These are phyloP conservation scores for Trichoderma orchidacearum DNA, from an alignment of 495 filamentous ascomycete genomes.

Conservation along the genomic window DNA sequence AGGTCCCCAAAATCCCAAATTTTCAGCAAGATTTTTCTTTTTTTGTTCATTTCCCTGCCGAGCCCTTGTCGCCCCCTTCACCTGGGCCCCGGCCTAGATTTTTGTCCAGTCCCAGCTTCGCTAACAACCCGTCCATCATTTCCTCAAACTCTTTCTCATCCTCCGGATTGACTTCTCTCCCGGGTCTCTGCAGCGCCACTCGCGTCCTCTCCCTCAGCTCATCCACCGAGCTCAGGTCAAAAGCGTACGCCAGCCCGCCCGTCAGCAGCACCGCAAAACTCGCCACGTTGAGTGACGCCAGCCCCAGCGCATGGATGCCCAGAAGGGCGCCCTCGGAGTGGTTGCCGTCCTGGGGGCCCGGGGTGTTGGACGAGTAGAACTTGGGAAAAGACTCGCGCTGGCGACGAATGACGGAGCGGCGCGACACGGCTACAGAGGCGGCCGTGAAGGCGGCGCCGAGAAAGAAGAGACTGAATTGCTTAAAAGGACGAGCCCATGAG, in stretches of 20 bases:
- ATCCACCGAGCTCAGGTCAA: slow-evolving; percentile 57
- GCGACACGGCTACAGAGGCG: slow-evolving; percentile 54
- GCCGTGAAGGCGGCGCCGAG: slow-evolving; percentile 61
- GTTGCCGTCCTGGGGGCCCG: slow-evolving; percentile 7
- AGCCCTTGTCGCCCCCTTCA: background rate
- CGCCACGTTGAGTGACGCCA: slow-evolving; percentile 73
- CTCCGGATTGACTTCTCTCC: slow-evolving; percentile 35
- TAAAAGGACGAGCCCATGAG: slow-evolving; percentile 27
- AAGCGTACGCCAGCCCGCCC: slow-evolving; percentile 54
- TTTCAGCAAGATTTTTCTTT: too few species aligned
- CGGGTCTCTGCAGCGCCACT: slow-evolving; percentile 29
- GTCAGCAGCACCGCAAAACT: slow-evolving; percentile 53
- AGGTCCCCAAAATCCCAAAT: too few species aligned
- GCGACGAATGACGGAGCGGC: slow-evolving; percentile 48
- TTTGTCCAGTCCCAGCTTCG: background rate
- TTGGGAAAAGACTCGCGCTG: slow-evolving; percentile 39
- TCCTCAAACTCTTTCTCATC: slow-evolving; percentile 56
- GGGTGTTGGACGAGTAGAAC: slow-evolving; percentile 47
- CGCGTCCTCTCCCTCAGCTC: slow-evolving; percentile 45
- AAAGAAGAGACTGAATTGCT: slow-evolving; percentile 47
- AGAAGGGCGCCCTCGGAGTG: slow-evolving; percentile 37
- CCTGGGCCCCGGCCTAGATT: background rate
- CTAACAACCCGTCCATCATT: slow-evolving; percentile 50
- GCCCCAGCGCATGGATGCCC: slow-evolving; percentile 62
- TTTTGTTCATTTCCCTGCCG: background rate